Conservation (phyloP, 2,329 filamentous ascomycete species). For the Alternaria alternata region DNA sequence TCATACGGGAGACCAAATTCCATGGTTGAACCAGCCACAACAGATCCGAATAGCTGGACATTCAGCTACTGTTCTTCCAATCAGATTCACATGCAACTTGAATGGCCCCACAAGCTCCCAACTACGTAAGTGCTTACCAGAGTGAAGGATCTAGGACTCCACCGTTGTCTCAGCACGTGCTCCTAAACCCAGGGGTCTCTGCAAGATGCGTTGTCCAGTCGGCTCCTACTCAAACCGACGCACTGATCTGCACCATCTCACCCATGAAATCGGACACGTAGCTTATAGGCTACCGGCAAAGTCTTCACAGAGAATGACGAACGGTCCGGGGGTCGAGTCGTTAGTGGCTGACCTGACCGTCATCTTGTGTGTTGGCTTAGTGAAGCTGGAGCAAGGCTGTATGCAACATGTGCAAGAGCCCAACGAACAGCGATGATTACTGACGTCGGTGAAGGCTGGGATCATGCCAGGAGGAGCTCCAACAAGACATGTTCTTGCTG, state of each 20-base stretch:
- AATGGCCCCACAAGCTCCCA: neutral
- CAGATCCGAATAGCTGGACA: slow-evolving; percentile 1
- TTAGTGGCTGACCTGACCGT: slow-evolving; percentile 36
- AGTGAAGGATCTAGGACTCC: neutral
- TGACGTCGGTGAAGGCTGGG: slow-evolving; percentile 15
- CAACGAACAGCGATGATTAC: slow-evolving; percentile 12
- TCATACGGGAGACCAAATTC: neutral
- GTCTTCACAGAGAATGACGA: slow-evolving; percentile 19
- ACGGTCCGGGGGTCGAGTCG: slow-evolving; percentile 22
- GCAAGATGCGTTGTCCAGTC: slow-evolving; percentile 50
- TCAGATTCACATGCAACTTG: slow-evolving; percentile 7
- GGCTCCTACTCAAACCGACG: slow-evolving; percentile 32
- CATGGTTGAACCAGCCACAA: slow-evolving; percentile 6
- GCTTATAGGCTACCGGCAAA: slow-evolving; percentile 49
- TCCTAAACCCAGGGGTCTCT: slow-evolving; percentile 19
- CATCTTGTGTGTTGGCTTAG: slow-evolving; percentile 16
- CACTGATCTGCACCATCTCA: slow-evolving; percentile 29
- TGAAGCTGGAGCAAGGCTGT: slow-evolving; percentile 32
- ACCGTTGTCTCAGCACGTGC: slow-evolving; percentile 13
- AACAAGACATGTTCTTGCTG: slow-evolving; percentile 29
- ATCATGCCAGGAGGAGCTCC: slow-evolving; percentile 13
- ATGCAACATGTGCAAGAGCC: slow-evolving; percentile 17
- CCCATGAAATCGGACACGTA: slow-evolving; percentile 42
- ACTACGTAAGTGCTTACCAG: slow-evolving; percentile 1
- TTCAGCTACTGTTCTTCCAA: neutral